Evolutionary conservation across 768 basidiomycete species (phyloP), one percentile per base, ranked within the genome.

Genomic region (Kwoniella sp.): DNA sequence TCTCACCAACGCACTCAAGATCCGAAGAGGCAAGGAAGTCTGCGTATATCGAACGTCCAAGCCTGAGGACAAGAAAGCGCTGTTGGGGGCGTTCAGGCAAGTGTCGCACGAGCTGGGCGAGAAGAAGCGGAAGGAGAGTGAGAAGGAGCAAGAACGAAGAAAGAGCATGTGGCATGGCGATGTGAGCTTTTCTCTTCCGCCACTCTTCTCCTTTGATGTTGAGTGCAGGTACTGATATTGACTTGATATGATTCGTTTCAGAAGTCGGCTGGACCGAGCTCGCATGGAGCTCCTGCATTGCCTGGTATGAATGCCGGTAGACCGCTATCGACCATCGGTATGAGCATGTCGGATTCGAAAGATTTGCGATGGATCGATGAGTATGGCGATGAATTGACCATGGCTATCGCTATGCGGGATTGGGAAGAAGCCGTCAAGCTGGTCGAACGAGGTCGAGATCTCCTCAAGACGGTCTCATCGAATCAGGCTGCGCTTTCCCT

Each of bases 1-100:
- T 47, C 75, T 98, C 84, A 91, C 88, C n/a, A 96, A 98, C 71
- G 94, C 97, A 2, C 90, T 98, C 84, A 97, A 97, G 83, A 87
- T 99, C 67, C 85, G 90, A 65, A 87, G 93, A 64, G 88, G 90
- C 4, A 96, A 95, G 79, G 95, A 98, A 79, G 90, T 90, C 0
- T 88, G 93, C 75, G 92, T 99, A 7, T 98, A 92, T 79, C 87
- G 94, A 36, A 91, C 91, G 1, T 91, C 94, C 61, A 84, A 84
- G 8, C 74, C 87, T 0, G 82, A 87, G 25, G 92, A 97, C 74
- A 99, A 99, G 83, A 93, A 90, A 80, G 83, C 84, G 9, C 84
- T 98, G 0, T 84, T 99, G 15, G 80, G 87, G 0, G 88, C 92
- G 65, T 92, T 97, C 82, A 87, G 94, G 30, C 90, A 91, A 71